Base-by-base conservation (phyloP, 1,139 yeast genomes). In the Casaregolazyma lundiana region DNA sequence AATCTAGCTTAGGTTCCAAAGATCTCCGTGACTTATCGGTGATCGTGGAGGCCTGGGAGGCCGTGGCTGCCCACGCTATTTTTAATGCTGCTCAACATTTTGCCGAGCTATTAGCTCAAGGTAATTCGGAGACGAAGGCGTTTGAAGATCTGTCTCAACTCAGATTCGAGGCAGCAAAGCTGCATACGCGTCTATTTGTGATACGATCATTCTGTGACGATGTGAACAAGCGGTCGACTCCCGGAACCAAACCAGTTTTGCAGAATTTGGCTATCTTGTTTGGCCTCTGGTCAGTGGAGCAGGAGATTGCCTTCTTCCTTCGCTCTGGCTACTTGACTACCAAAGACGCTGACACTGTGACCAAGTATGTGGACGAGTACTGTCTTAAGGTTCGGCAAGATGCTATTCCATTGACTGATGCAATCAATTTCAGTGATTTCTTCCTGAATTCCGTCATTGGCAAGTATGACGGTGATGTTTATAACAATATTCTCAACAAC, bases 401-500 rank as follows among this genome's bases (percentile, higher is more conserved):
- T 59, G 84, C 83, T 49, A 79, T 88, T 63, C 86, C 87, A 17
- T 73, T 86, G 58, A 85, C 95, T n/a, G 97, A 90, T 68, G 77
- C 96, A 4, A 90, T 90, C 76, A 82, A 84, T 69, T 76, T 84
- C 61, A 79, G 90, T 32, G 97, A 90, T 68, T 85, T 78, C 71
- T 77, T 84, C 69, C 76, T 90, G 64, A 87, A 89, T 69, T 79
- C 97, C 1, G 83, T 96, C 29, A 76, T 90, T 53, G 97, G 97
- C 52, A 76, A 73, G 59, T 84, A 77, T 67, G 81, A 87, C 60
- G 97, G 97, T 55, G 84, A 89, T 64, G 81, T 87, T 48, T 90
- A 89, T 71, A 82, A 81, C 65, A 80, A 86, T 67, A 89, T 89
- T 59, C 69, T 68, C 52, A 24, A 41, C 15, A 35, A 16, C 13